Percentiles rank a stretch among this genome's conserved stretches.
Evolutionary conservation across 2,329 filamentous ascomycete genomes (phyloP).

Genomic region (Pseudopyrenochaeta lycopersici): DNA sequence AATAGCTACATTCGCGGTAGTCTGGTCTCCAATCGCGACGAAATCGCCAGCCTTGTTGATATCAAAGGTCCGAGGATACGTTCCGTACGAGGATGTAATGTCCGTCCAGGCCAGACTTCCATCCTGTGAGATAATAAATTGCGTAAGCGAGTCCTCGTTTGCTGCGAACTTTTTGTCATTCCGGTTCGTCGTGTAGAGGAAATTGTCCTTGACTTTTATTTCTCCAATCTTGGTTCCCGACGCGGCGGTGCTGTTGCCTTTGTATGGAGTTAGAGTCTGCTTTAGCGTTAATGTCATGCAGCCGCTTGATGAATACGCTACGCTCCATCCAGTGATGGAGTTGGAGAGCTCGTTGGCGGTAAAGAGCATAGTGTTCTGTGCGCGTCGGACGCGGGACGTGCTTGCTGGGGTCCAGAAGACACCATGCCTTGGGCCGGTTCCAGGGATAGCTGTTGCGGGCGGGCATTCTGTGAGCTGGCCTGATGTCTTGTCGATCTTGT

Average conservation of each 20-base stretch:
- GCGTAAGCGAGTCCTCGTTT: slow-evolving; percentile 43
- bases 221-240: slow-evolving; percentile 44
- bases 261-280: slow-evolving; percentile 45
- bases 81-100: slow-evolving; percentile 39
- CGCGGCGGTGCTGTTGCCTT: slow-evolving; percentile 37
- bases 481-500: slow-evolving; percentile 57
- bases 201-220: slow-evolving; percentile 43
- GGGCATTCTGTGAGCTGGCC: slow-evolving; percentile 59
- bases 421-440: slow-evolving; percentile 64
- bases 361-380: slow-evolving; percentile 37
- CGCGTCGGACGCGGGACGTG: slow-evolving; percentile 26
- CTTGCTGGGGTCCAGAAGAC: slow-evolving; percentile 56
- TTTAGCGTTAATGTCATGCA: slow-evolving; percentile 44
- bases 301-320: slow-evolving; percentile 38
- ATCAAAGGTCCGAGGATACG: slow-evolving; percentile 47
- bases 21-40: slow-evolving; percentile 44
- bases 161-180: slow-evolving; percentile 48
- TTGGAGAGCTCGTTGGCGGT: slow-evolving; percentile 47
- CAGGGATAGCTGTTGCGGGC: slow-evolving; percentile 53
- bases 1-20: slow-evolving; percentile 43
- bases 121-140: slow-evolving; percentile 40
- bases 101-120: slow-evolving; percentile 41
- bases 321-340: slow-evolving; percentile 41
- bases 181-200: slow-evolving; percentile 46
- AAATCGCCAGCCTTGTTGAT: slow-evolving; percentile 45